Conservation (phyloP, 495 filamentous ascomycete genomes). For the Evernia prunastri region DNA sequence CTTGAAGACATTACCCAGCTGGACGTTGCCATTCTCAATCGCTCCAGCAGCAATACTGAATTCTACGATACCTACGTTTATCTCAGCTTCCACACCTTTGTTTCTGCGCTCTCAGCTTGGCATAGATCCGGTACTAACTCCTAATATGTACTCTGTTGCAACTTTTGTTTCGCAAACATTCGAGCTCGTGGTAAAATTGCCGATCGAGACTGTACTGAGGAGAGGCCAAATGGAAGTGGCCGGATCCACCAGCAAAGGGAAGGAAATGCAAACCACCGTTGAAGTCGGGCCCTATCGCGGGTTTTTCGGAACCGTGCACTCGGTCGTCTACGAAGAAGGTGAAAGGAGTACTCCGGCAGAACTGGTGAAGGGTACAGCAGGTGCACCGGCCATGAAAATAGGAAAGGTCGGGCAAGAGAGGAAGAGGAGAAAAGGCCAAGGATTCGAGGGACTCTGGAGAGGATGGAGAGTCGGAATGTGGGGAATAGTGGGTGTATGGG, state of each 20-base stretch:
- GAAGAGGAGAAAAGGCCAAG: conserved; percentile 63
- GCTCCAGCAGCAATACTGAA: conserved; percentile 80
- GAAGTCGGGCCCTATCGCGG: conserved; percentile 69
- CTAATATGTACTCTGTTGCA: conserved; percentile 67
- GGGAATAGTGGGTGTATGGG: conserved; percentile 88
- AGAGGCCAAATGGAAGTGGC: conserved; percentile 70
- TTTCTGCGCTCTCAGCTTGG: conserved; percentile 69
- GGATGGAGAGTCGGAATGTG: conserved; percentile 96
- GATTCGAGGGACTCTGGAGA: conserved; percentile 75
- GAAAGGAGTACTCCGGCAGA: conserved; percentile 30
- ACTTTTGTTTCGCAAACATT: conserved; percentile 67
- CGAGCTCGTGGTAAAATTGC: conserved; percentile 80
- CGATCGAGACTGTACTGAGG: conserved; percentile 85
- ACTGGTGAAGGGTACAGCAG: conserved; percentile 16
- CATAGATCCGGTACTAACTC: conserved; percentile 76
- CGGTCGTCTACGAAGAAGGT: conserved; percentile 79
- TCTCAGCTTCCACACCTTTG: conserved; percentile 73
- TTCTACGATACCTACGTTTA: conserved; percentile 70
- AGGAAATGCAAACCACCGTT: conserved; percentile 65
- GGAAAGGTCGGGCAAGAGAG: conserved; percentile 35
- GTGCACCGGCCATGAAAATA: conserved; percentile 18
- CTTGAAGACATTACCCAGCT: conserved; percentile 69
- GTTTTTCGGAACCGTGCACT: conserved; percentile 79
- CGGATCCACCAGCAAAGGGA: conserved; percentile 27
- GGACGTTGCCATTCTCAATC: conserved; percentile 62